A percentile compares a stretch with the other conserved stretches of the same genome.
phyloP scores from a whole-genome alignment of 176 grass and related monocot genomes.

The Dendrocalamus sinicus region DNA sequence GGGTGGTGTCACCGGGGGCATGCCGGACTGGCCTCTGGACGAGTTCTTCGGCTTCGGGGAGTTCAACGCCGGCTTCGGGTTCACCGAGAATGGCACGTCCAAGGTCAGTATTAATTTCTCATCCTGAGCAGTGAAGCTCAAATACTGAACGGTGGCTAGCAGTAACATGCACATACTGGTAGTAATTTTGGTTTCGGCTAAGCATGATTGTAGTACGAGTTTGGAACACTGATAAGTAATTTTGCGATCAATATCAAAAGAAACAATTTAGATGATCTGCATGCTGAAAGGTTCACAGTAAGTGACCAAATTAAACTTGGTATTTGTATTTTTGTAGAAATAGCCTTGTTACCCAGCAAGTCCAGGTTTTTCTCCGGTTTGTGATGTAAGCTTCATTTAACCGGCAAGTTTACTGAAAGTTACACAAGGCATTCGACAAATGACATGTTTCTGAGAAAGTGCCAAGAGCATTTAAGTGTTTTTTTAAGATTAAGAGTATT shows the following conservation, averaged over 20 bases:
- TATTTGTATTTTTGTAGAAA: too few species aligned
- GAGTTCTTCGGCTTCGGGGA: conserved; percentile 78
- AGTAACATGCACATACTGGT: neutral
- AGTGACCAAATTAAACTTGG: neutral
- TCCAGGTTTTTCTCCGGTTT: neutral
- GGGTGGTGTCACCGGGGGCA: conserved; percentile 29
- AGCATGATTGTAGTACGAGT: neutral
- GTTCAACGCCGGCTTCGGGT: conserved; percentile 62
- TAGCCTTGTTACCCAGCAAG: neutral
- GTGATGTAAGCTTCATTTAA: neutral
- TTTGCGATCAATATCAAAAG: neutral
- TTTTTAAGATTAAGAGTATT: too few species aligned
- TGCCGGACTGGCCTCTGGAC: conserved; percentile 71
- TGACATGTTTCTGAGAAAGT: neutral
- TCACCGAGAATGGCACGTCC: conserved; percentile 66
- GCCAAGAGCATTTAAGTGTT: too few species aligned
- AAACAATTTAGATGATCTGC: neutral
- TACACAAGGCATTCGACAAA: neutral
- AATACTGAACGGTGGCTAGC: too few species aligned
- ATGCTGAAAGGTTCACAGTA: neutral
- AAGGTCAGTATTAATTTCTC: conserved; percentile 53
- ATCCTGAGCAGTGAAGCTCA: neutral
- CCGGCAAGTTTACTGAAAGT: neutral
- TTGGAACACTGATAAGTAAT: neutral
- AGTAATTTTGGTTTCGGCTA: neutral